Conservation (phyloP, 805 yeast species). For the Saturnispora gosingensis region DNA sequence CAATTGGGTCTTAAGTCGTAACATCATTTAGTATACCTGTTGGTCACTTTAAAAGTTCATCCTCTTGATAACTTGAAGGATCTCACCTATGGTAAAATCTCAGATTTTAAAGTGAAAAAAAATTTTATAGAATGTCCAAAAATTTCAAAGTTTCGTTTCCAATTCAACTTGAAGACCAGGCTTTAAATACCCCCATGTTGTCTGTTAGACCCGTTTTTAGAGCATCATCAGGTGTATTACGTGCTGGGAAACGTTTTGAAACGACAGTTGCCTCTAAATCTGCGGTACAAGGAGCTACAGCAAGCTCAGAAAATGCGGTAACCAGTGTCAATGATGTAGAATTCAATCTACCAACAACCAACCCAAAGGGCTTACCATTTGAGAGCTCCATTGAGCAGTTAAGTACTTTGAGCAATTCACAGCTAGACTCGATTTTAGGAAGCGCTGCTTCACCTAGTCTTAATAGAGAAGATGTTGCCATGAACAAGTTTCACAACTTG, state of each 20-base stretch:
- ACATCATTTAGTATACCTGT: background rate
- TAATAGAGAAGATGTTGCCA: slow-evolving; percentile 22
- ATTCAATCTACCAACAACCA: background rate
- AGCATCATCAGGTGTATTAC: background rate
- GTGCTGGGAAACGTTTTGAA: background rate
- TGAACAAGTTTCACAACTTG: slow-evolving; percentile 21
- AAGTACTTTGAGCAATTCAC: slow-evolving; percentile 17
- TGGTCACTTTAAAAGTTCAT: background rate
- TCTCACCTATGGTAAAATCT: background rate
- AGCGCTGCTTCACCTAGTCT: slow-evolving; percentile 22
- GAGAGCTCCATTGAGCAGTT: slow-evolving; percentile 13
- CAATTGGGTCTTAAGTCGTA: background rate
- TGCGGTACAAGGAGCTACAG: background rate
- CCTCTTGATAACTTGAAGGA: background rate
- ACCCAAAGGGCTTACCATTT: slow-evolving; percentile 9
- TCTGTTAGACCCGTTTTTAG: background rate
- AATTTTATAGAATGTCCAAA: background rate
- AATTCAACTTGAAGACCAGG: background rate
- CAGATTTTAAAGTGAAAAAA: background rate
- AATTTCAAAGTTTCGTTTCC: background rate
- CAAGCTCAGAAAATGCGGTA: background rate
- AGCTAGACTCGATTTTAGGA: slow-evolving; percentile 22
- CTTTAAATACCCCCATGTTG: background rate
- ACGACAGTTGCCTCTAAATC: background rate
- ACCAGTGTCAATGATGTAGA: background rate